Conservation (phyloP, 2,329 filamentous ascomycete species). For the Talaromyces sp. region DNA sequence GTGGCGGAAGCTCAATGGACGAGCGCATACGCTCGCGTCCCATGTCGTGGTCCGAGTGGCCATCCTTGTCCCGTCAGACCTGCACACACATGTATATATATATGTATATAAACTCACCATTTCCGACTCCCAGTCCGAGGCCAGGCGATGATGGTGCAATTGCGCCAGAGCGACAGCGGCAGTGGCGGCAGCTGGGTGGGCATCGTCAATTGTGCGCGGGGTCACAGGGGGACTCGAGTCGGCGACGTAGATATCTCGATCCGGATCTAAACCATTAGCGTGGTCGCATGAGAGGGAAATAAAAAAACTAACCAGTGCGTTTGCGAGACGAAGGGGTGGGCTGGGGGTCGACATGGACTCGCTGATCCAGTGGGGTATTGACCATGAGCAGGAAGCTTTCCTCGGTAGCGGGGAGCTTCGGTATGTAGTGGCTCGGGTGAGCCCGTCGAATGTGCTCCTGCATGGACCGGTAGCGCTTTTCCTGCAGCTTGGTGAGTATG, state of each 20-base stretch:
- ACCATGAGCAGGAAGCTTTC: constrained; percentile 98
- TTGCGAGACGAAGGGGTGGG: constrained; percentile 30
- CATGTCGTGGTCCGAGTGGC: constrained; percentile 65
- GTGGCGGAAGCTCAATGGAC: constrained; percentile 67
- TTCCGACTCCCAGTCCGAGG: constrained; percentile 73
- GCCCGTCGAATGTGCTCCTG: constrained; percentile 98
- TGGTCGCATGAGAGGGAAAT: constrained; percentile 10
- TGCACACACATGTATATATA: background rate
- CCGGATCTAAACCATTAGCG: constrained; percentile 20
- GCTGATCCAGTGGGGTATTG: constrained; percentile 75
- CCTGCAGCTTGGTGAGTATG: constrained; percentile 46
- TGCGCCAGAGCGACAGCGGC: constrained; percentile 84
- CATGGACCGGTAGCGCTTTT: constrained; percentile 96
- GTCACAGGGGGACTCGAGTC: constrained; percentile 65
- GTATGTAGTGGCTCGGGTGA: constrained; percentile 94
- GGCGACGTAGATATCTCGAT: constrained; percentile 62
- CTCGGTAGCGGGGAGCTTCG: constrained; percentile 94
- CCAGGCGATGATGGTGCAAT: constrained; percentile 71
- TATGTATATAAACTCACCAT: constrained; percentile 51
- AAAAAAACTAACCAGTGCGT: constrained; percentile 18
- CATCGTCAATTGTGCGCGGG: constrained; percentile 65
- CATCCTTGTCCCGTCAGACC: constrained; percentile 49
- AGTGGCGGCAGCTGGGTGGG: constrained; percentile 61
- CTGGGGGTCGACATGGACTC: constrained; percentile 48
- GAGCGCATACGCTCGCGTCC: constrained; percentile 56